Evolutionary conservation across 164 flowering plant species (phyloP).

Genomic region (Platanus orientalis): DNA sequence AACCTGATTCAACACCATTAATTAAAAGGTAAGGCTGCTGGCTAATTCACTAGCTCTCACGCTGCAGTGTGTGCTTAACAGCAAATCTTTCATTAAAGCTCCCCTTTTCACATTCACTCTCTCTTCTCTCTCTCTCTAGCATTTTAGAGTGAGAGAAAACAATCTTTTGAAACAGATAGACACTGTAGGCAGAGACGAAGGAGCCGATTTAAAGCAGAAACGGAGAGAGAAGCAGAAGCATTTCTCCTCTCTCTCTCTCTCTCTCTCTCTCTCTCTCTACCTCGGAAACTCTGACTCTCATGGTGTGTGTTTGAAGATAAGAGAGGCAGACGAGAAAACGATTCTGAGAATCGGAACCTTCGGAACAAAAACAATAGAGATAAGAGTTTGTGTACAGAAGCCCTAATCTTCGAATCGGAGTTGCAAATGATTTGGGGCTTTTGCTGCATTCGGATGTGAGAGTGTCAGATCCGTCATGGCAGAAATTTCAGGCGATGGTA

Average conservation of each 20-base stretch:
- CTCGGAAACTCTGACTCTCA: neutral
- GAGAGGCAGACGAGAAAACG: neutral
- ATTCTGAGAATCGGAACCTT: neutral
- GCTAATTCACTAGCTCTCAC: neutral
- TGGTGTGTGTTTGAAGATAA: neutral
- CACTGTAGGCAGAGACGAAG: neutral
- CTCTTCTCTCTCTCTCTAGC: constrained; percentile 6
- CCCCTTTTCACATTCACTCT: neutral
- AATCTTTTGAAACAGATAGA: neutral
- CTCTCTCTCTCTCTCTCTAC: neutral
- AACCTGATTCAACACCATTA: neutral
- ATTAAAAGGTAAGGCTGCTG: neutral
- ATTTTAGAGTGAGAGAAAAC: too few species aligned
- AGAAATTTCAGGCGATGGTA: constrained; percentile 30
- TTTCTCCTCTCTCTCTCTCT: neutral
- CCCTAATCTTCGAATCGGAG: neutral
- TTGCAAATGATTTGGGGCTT: neutral
- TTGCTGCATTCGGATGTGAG: constrained; percentile 22
- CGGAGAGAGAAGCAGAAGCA: neutral
- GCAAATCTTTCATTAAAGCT: constrained; percentile 13
- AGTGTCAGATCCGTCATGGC: constrained; percentile 41
- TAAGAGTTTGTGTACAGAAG: neutral
- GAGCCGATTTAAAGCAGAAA: neutral
- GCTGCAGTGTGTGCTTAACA: constrained; percentile 22
- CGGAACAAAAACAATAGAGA: neutral